A percentile compares a stretch with the other conserved stretches of the same genome.
These are phyloP conservation scores for Kuraishia hungarica DNA, from an alignment of 805 yeast species.

Conservation along the genomic window DNA sequence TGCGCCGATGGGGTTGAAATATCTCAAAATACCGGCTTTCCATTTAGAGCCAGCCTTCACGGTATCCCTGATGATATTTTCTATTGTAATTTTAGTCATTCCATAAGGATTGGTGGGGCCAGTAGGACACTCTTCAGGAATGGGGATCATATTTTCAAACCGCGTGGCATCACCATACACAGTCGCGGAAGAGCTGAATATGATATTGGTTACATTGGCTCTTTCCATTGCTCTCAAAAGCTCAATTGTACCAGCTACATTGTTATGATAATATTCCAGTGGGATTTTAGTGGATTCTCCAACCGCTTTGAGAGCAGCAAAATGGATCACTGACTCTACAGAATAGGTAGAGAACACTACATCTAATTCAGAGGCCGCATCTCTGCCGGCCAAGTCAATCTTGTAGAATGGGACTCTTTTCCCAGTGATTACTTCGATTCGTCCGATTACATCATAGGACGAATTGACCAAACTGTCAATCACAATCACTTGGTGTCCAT, in stretches of 20 bases:
- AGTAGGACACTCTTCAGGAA: slow-evolving; percentile 69
- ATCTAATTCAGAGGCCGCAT: slow-evolving; percentile 32
- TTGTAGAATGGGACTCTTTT: slow-evolving; percentile 45
- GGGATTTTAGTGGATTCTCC: slow-evolving; percentile 70
- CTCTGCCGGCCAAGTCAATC: slow-evolving; percentile 41
- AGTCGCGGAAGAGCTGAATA: slow-evolving; percentile 75
- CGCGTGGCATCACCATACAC: slow-evolving; percentile 79
- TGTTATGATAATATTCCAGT: slow-evolving; percentile 57
- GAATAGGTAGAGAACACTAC: slow-evolving; percentile 38
- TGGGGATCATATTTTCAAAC: slow-evolving; percentile 65
- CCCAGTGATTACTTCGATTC: slow-evolving; percentile 48
- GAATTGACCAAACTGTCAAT: slow-evolving; percentile 67
- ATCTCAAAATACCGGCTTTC: slow-evolving; percentile 59
- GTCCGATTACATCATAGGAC: slow-evolving; percentile 52
- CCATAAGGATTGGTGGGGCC: slow-evolving; percentile 79
- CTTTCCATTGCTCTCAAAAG: slow-evolving; percentile 45
- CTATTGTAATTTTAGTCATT: slow-evolving; percentile 58
- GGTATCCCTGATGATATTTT: slow-evolving; percentile 49
- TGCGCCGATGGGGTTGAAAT: slow-evolving; percentile 82
- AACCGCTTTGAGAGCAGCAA: slow-evolving; percentile 80
- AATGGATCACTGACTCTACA: slow-evolving; percentile 60
- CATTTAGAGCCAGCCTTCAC: slow-evolving; percentile 35
- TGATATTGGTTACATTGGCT: slow-evolving; percentile 40
- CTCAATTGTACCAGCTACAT: slow-evolving; percentile 55
- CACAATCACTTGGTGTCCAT: slow-evolving; percentile 63